Base-by-base conservation (phyloP, 441 rosid genomes). In the Erodium trifolium region DNA sequence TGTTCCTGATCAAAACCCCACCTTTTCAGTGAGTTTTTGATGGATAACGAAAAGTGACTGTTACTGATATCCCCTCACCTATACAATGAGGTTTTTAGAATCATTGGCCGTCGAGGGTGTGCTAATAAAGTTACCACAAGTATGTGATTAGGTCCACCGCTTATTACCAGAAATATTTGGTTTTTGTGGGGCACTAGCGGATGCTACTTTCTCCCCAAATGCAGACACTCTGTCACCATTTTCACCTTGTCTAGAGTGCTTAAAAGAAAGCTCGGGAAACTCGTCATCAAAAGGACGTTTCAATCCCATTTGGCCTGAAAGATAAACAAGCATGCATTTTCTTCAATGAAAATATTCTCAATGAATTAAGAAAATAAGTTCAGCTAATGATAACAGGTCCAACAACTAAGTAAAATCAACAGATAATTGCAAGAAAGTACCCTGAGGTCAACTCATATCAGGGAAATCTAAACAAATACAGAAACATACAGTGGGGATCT, bases 231-330 rank as follows among this genome's bases (percentile, higher is more conserved):
- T 67, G 71, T 77, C 71, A 68, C 66, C 16, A 71, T 67, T 68
- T 18, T 80, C 79, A 16, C 66, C 66, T 69, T 78, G 85, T 71
- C 82, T 77, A 66, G 69, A 75, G 70, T 80, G 83, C 79, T 83
- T 86, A 55, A 71, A 71, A 67, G 83, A 55, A 64, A 79, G 64
- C 69, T 76, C 74, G 31, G 68, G 73, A 3, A 29, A 45, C 71
- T 80, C 77, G 49, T 82, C 77, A 12, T 76, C 80, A 73, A 76
- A 81, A 66, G 80, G 76, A 39, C 88, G 75, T 72, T 82, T 86
- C 53, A 47, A 47, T 9, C 53, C 53, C 53, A 47, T 47, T 12
- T 9, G 2, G 3, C 53, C 53, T 47, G 53, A 47, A 47, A 11
- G 53, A 47, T 12, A 47, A 47, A 47, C 45, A 47, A 10, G 10